These are phyloP conservation scores for Monilinia aucupariae DNA, from an alignment of 2,329 filamentous ascomycete genomes.

Conservation along the genomic window DNA sequence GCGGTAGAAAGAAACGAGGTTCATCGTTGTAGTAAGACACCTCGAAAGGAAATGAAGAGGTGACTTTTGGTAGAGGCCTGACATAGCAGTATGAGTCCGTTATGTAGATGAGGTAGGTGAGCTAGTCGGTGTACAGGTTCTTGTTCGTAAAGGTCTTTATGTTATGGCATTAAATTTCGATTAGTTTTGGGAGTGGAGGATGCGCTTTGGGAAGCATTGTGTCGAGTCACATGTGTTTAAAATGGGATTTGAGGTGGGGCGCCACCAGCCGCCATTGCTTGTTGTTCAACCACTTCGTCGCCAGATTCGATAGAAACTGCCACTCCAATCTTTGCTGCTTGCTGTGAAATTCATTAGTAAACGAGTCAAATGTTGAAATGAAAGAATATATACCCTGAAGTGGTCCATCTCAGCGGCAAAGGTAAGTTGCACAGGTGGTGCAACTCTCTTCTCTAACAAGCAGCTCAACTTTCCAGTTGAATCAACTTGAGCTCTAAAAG, in stretches of 20 bases:
- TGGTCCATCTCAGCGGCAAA: slow-evolving; percentile 97
- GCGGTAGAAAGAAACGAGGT: slow-evolving; percentile 17
- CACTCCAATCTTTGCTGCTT: slow-evolving; percentile 90
- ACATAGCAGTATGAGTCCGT: slow-evolving; percentile 21
- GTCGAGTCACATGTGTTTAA: slow-evolving; percentile 41
- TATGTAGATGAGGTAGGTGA: slow-evolving; percentile 2
- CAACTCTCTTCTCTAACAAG: slow-evolving; percentile 91
- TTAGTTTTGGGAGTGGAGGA: slow-evolving; percentile 24
- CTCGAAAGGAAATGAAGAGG: slow-evolving; percentile 26
- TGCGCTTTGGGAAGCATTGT: slow-evolving; percentile 6
- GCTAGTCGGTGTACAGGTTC: slow-evolving; percentile 18
- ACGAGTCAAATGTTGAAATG: background rate
- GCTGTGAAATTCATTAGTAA: slow-evolving; percentile 50
- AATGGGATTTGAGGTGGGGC: slow-evolving; percentile 55
- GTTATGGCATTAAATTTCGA: slow-evolving; percentile 30
- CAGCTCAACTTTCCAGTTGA: slow-evolving; percentile 90
- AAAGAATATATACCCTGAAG: slow-evolving; percentile 64
- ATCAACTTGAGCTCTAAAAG: slow-evolving; percentile 93
- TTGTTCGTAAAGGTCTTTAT: slow-evolving; percentile 16
- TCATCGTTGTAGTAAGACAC: slow-evolving; percentile 31
- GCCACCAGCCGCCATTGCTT: slow-evolving; percentile 58
- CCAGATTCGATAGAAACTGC: slow-evolving; percentile 87
- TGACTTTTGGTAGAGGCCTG: slow-evolving; percentile 17
- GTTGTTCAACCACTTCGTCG: slow-evolving; percentile 79
- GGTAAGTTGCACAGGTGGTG: slow-evolving; percentile 84